Evolutionary conservation across 768 basidiomycete species (phyloP).

Genomic region (Collybia sp.): DNA sequence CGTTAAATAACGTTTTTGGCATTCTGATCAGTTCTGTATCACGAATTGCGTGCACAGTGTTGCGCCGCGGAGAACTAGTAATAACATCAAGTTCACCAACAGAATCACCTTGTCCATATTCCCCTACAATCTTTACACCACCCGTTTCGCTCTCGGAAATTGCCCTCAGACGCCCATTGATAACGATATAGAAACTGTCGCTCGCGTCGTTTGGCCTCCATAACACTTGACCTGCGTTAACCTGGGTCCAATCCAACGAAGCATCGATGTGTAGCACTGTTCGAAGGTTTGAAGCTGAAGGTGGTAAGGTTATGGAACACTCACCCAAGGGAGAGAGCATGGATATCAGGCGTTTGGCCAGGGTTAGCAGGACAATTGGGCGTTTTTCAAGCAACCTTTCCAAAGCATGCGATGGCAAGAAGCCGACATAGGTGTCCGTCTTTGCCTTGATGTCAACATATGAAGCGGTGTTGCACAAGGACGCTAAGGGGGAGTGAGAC

Average conservation of each 20-base stretch:
- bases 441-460: slow-evolving; percentile 97
- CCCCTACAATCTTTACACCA: slow-evolving; percentile 76
- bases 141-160: slow-evolving; percentile 78
- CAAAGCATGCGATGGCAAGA: slow-evolving; percentile 82
- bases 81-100: slow-evolving; percentile 98
- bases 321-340: slow-evolving; percentile 87
- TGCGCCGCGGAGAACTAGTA: slow-evolving; percentile 80
- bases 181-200: slow-evolving; percentile 97
- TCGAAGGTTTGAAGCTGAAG: neutral
- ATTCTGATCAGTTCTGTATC: slow-evolving; percentile 96
- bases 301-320: slow-evolving; percentile 12
- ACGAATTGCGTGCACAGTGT: slow-evolving; percentile 95
- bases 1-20: slow-evolving; percentile 97
- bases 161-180: slow-evolving; percentile 92
- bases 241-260: slow-evolving; percentile 97
- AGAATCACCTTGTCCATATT: slow-evolving; percentile 96
- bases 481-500: slow-evolving; percentile 43
- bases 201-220: slow-evolving; percentile 90
- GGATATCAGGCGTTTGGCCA: slow-evolving; percentile 95
- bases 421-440: slow-evolving; percentile 98
- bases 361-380: slow-evolving; percentile 91
- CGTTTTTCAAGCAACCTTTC: slow-evolving; percentile 89
- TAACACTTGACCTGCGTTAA: slow-evolving; percentile 89
- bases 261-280: slow-evolving; percentile 95
- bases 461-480: slow-evolving; percentile 85